These are phyloP conservation scores for Trichoderma atroviride DNA, from an alignment of 2,329 filamentous ascomycete genomes.

Conservation along the genomic window DNA sequence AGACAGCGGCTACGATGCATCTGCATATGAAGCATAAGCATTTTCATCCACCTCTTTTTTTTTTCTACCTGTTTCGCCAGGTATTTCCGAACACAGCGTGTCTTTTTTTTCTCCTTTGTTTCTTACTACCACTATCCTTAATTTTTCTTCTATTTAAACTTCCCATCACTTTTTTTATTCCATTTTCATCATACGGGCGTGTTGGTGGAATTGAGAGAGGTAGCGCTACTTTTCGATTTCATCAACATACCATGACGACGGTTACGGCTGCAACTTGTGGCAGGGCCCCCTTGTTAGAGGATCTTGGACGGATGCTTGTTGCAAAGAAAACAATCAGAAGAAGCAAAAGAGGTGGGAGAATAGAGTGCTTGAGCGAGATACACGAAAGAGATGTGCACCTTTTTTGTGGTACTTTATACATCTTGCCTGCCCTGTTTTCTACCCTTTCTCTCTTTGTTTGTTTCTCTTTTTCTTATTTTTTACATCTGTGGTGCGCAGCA, in stretches of 20 bases:
- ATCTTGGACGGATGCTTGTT: constrained; percentile 24
- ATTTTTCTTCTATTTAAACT: constrained; percentile 12
- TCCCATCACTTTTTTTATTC: background rate
- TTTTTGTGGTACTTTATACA: background rate
- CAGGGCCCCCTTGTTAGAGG: constrained; percentile 25
- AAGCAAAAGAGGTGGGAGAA: background rate
- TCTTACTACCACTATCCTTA: constrained; percentile 15
- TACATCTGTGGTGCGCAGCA: constrained; percentile 27
- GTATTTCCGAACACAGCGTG: background rate
- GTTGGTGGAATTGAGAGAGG: background rate
- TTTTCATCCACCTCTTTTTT: constrained; percentile 14
- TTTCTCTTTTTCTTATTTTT: background rate
- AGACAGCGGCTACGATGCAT: constrained; percentile 20
- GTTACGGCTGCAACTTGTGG: constrained; percentile 29
- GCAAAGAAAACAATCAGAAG: constrained; percentile 7
- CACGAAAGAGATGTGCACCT: background rate
- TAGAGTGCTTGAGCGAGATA: constrained; percentile 18
- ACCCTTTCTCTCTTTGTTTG: background rate
- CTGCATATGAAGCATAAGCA: constrained; percentile 23
- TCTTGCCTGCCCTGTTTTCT: background rate
- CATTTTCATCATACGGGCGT: constrained; percentile 13
- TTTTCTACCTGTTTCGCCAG: background rate
- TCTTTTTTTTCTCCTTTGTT: constrained; percentile 4
- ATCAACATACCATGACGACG: constrained; percentile 28
- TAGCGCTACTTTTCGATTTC: constrained; percentile 16